Conservation (phyloP, 192 early-diverging fungal species). For the Podila clonocystis region DNA sequence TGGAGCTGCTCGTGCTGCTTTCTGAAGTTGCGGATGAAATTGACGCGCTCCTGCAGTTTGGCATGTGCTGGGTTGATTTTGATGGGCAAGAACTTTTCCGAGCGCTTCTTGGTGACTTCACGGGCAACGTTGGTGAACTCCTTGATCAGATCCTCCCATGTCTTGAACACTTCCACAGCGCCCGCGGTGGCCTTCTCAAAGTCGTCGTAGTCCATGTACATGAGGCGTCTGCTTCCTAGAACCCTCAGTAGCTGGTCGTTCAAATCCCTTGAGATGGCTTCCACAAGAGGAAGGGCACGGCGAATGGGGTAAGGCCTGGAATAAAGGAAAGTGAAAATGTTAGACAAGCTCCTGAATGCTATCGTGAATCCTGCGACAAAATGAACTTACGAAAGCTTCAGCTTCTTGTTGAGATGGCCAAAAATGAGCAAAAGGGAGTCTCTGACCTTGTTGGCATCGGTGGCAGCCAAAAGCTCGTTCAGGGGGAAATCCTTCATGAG, state of each 20-base stretch:
- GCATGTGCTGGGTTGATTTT: slow-evolving; percentile 93
- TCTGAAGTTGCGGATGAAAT: slow-evolving; percentile 91
- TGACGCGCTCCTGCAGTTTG: slow-evolving; percentile 93
- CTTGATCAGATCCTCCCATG: slow-evolving; percentile 96
- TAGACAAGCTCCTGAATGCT: no score
- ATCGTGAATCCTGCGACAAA: no score
- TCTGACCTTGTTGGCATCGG: slow-evolving; percentile 87
- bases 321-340: neutral
- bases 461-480: slow-evolving; percentile 95
- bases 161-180: slow-evolving; percentile 87
- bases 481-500: slow-evolving; percentile 99
- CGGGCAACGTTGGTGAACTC: slow-evolving; percentile 96
- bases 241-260: slow-evolving; percentile 93
- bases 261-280: slow-evolving; percentile 95
- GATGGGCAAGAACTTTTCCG: slow-evolving; percentile 95
- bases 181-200: slow-evolving; percentile 89
- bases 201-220: slow-evolving; percentile 93
- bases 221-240: slow-evolving; percentile 86
- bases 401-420: slow-evolving; percentile 97
- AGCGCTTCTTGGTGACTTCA: slow-evolving; percentile 91
- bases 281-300: slow-evolving; percentile 91
- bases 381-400: slow-evolving; percentile 81
- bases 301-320: slow-evolving; percentile 82
- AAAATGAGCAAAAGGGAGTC: slow-evolving; percentile 87
- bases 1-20: slow-evolving; percentile 99